These are phyloP conservation scores for Hanseniaspora jakobsenii DNA, from an alignment of 805 yeast genomes.

Conservation along the genomic window DNA sequence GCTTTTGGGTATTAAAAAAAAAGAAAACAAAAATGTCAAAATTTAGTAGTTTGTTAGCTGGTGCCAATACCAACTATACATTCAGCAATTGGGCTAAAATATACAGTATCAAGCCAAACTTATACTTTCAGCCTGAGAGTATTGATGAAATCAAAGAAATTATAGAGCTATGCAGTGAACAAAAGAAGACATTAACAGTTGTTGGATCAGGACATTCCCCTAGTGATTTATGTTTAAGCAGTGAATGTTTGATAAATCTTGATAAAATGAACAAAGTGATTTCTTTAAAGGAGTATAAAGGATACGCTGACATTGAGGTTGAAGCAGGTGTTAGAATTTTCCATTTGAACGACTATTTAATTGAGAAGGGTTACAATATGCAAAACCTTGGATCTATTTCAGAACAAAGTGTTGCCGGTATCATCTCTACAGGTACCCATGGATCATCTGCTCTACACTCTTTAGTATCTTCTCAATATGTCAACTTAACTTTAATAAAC, in stretches of 20 bases:
- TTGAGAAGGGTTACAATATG: slow-evolving; percentile 55
- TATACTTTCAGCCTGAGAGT: slow-evolving; percentile 63
- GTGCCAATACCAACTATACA: slow-evolving; percentile 27
- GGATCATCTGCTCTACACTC: slow-evolving; percentile 94
- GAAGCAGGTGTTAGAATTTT: slow-evolving; percentile 81
- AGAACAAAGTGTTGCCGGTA: slow-evolving; percentile 90
- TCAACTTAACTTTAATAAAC: slow-evolving; percentile 59
- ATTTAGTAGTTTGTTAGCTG: slow-evolving; percentile 1
- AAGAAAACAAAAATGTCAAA: background rate
- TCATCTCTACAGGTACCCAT: slow-evolving; percentile 92
- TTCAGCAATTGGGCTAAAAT: slow-evolving; percentile 77
- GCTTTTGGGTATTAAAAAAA: background rate
- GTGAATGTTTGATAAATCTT: slow-evolving; percentile 65
- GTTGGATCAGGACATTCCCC: slow-evolving; percentile 97
- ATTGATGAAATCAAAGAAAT: slow-evolving; percentile 57
- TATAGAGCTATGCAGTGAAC: slow-evolving; percentile 50
- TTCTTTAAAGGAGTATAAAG: slow-evolving; percentile 38
- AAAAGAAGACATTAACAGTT: slow-evolving; percentile 57
- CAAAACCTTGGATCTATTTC: slow-evolving; percentile 90
- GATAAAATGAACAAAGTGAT: slow-evolving; percentile 59
- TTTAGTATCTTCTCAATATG: slow-evolving; percentile 75
- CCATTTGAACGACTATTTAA: slow-evolving; percentile 58
- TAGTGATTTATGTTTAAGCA: slow-evolving; percentile 74
- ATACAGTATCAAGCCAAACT: slow-evolving; percentile 60
- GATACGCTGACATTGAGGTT: slow-evolving; percentile 80